These are phyloP conservation scores for Musa beccarii DNA, from an alignment of 176 grass and related monocot species.

Conservation along the genomic window DNA sequence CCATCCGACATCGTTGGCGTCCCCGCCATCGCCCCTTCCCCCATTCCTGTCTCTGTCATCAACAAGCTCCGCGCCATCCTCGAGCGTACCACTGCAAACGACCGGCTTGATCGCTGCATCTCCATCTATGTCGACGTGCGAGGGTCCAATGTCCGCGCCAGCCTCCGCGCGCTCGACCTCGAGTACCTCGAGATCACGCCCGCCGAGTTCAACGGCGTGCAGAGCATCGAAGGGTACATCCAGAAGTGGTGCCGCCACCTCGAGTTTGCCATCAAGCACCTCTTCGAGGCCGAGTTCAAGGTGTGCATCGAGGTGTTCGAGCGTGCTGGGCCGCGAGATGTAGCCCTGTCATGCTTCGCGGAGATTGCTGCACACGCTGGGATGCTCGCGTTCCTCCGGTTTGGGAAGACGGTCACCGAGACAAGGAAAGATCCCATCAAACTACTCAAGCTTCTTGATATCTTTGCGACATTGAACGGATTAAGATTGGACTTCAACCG, in stretches of 20 bases:
- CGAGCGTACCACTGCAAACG: conserved; percentile 29
- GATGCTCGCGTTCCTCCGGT: conserved; percentile 20
- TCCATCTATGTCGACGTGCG: conserved; percentile 16
- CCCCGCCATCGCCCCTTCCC: conserved; percentile 19
- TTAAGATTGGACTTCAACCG: conserved; percentile 20
- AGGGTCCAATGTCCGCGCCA: conserved; percentile 13
- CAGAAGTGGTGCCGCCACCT: conserved; percentile 19
- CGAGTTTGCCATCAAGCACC: conserved; percentile 25
- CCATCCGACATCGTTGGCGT: conserved; percentile 6
- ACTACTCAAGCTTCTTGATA: conserved; percentile 18
- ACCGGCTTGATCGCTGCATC: conserved; percentile 18
- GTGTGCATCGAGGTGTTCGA: conserved; percentile 23
- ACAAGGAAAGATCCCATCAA: conserved; percentile 26
- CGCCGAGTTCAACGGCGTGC: conserved; percentile 10
- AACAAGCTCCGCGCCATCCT: conserved; percentile 58
- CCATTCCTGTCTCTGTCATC: conserved; percentile 33
- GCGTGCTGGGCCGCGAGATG: background rate
- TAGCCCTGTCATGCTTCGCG: conserved; percentile 8
- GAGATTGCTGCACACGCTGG: conserved; percentile 17
- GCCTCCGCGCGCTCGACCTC: conserved; percentile 18
- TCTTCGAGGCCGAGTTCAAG: conserved; percentile 24
- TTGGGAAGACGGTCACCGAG: conserved; percentile 13
- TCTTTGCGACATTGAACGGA: conserved; percentile 19
- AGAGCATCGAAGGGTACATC: conserved; percentile 9
- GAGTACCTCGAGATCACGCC: conserved; percentile 17